Evolutionary conservation across 768 basidiomycete genomes (phyloP).

Genomic region (Trametes cingulata): DNA sequence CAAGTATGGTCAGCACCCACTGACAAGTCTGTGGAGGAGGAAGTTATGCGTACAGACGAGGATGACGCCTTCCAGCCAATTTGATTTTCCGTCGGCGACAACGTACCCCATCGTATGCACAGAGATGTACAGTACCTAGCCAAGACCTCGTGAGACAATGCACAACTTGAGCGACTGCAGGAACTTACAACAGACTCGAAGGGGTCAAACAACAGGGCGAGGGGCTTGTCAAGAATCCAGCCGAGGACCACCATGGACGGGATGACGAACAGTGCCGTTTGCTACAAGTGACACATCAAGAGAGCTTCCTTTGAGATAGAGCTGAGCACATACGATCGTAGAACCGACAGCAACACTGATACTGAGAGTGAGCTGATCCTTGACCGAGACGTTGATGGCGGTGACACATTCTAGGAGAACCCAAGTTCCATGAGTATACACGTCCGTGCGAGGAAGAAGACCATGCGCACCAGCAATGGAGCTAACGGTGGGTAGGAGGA

Average conservation of each 20-base stretch:
- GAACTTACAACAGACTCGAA: slow-evolving; percentile 65
- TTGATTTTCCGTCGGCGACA: slow-evolving; percentile 83
- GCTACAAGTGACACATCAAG: slow-evolving; percentile 42
- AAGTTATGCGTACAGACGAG: slow-evolving; percentile 59
- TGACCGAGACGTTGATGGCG: slow-evolving; percentile 86
- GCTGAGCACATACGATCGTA: slow-evolving; percentile 54
- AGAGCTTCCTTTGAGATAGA: too few species aligned
- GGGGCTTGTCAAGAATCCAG: slow-evolving; percentile 79
- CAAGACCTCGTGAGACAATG: background rate
- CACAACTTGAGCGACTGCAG: background rate
- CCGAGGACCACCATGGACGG: slow-evolving; percentile 76
- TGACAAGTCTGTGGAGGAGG: background rate
- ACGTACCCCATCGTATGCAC: slow-evolving; percentile 76
- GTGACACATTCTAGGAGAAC: slow-evolving; percentile 73
- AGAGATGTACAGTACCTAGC: slow-evolving; percentile 44
- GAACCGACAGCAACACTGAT: slow-evolving; percentile 84
- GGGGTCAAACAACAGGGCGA: slow-evolving; percentile 84
- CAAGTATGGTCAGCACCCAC: slow-evolving; percentile 5
- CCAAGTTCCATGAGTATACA: background rate
- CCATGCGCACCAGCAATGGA: slow-evolving; percentile 66
- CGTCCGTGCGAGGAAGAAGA: background rate
- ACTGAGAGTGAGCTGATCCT: slow-evolving; percentile 79
- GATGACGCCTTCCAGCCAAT: slow-evolving; percentile 89
- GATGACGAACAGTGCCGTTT: slow-evolving; percentile 72
- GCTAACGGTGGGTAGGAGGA: slow-evolving; percentile 83